phyloP scores from a whole-genome alignment of 352 stramenopile genomes.

The Globisporangium nagaii region DNA sequence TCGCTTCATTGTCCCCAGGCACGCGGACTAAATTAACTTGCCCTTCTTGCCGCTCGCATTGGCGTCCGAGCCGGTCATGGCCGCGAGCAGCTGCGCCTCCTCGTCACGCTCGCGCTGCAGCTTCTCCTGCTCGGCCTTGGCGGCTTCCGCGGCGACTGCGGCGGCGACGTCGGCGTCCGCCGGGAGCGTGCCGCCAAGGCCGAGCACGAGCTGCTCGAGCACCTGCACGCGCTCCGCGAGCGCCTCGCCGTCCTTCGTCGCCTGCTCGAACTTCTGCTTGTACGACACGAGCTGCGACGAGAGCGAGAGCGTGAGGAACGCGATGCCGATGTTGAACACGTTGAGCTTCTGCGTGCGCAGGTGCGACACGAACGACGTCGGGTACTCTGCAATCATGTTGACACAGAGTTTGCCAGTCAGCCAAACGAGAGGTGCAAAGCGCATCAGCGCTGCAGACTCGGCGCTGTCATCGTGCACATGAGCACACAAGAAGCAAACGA shows the following conservation, averaged over 20 bases:
- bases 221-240: slow-evolving; percentile 41
- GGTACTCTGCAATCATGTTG: slow-evolving; percentile 75
- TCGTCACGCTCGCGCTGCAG: slow-evolving; percentile 39
- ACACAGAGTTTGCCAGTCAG: no score
- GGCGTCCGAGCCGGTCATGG: slow-evolving; percentile 20
- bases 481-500: not conserved
- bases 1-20: not conserved
- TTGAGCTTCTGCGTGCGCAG: slow-evolving; percentile 77
- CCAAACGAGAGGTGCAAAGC: no score
- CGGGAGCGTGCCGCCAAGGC: slow-evolving; percentile 48
- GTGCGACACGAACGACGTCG: slow-evolving; percentile 76
- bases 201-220: slow-evolving; percentile 61
- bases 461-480: no score
- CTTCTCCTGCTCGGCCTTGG: slow-evolving; percentile 29
- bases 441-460: no score
- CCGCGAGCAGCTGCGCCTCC: slow-evolving; percentile 31
- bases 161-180: slow-evolving; percentile 42
- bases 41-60: slow-evolving; percentile 34
- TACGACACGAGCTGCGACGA: slow-evolving; percentile 75
- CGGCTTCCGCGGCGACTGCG: slow-evolving; percentile 15
- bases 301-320: slow-evolving; percentile 81
- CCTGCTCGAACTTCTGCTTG: slow-evolving; percentile 56
- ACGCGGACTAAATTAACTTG: slow-evolving; percentile 56
- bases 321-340: slow-evolving; percentile 81
- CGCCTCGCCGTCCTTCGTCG: slow-evolving; percentile 29